Evolutionary conservation across 495 filamentous ascomycete species (phyloP), one percentile per base, ranked within the genome.

Genomic region (Usnea hakonensis): DNA sequence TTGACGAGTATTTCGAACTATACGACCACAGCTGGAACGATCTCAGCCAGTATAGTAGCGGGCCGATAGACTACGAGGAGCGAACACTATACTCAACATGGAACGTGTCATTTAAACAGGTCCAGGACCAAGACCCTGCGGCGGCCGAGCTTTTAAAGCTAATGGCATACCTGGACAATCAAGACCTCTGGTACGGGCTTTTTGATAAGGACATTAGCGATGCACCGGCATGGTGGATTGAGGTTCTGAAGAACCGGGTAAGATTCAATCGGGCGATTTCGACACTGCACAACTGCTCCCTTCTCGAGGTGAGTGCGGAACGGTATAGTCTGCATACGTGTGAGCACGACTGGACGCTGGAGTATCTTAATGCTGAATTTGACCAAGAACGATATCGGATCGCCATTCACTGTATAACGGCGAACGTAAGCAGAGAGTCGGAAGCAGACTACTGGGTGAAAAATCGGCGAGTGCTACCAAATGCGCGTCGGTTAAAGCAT

Each of bases 161-260:
- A 9, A 77, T 76, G 73, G 76, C 77, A 57, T 77, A 66, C 56
- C 78, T 81, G 55, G 74, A 79, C 65, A 81, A 78, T 64, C 75
- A 77, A 61, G 78, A 82, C 67, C 71, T 81, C 48, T 81, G 78
- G 78, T 79, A 73, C 55, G 75, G 75, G 59, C 69, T 81, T 32
- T 54, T 61, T 61, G 0, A 61, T 0, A 14, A 61, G 48, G 58
- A 61, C 0, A 35, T 61, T 19, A 38, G 48, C 21, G 6, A 61
- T 55, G 21, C 59, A 28, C 59, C 59, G 35, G 32, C 0, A 61
- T 61, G 59, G 59, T 61, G 59, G 59, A 55, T 3, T 54, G 59
- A 61, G 37, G 0, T 61, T 16, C 38, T 2, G n/a, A 60, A 65
- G 19, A 65, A 52, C 32, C 6, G 35, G 32, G 44, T 14, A 21